phyloP scores from a whole-genome alignment of 169 alveolate species.

The Babesia gibsoni region DNA sequence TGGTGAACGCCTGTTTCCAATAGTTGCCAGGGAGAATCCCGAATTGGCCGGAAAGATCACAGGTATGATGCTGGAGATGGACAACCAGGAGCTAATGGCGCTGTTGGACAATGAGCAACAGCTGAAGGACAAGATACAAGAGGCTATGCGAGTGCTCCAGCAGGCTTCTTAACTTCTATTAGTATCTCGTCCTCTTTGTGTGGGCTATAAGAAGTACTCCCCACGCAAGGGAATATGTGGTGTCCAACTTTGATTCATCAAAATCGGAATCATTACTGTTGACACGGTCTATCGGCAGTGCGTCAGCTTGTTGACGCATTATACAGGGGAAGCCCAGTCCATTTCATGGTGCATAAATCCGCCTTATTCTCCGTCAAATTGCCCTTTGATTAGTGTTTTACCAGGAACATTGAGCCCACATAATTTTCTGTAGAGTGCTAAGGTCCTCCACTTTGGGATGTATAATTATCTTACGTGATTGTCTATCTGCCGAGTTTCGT shows the following conservation, averaged over 20 bases:
- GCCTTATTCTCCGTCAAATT: too few species aligned
- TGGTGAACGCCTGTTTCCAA: constrained; percentile 92
- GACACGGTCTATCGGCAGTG: constrained; percentile 18
- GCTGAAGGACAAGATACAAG: constrained; percentile 88
- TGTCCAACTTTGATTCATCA: not conserved
- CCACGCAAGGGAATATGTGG: not conserved
- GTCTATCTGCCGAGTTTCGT: too few species aligned
- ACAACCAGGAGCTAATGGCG: constrained; percentile 88
- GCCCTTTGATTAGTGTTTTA: too few species aligned
- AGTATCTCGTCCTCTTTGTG: not conserved
- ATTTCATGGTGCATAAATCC: too few species aligned
- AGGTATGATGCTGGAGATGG: constrained; percentile 97
- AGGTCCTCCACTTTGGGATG: too few species aligned
- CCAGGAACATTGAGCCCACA: too few species aligned
- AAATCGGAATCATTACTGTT: not conserved
- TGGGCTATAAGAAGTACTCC: not conserved
- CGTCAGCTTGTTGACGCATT: too few species aligned
- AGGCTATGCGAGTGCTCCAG: constrained; percentile 87
- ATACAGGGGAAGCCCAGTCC: too few species aligned
- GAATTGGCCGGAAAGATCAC: constrained; percentile 92
- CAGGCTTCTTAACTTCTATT: constrained; percentile 65
- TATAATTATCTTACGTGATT: too few species aligned
- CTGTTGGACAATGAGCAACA: constrained; percentile 86
- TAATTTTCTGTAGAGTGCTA: too few species aligned
- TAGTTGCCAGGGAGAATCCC: constrained; percentile 88